Conservation (phyloP, 768 basidiomycete genomes). For the Sarcomyxa edulis region DNA sequence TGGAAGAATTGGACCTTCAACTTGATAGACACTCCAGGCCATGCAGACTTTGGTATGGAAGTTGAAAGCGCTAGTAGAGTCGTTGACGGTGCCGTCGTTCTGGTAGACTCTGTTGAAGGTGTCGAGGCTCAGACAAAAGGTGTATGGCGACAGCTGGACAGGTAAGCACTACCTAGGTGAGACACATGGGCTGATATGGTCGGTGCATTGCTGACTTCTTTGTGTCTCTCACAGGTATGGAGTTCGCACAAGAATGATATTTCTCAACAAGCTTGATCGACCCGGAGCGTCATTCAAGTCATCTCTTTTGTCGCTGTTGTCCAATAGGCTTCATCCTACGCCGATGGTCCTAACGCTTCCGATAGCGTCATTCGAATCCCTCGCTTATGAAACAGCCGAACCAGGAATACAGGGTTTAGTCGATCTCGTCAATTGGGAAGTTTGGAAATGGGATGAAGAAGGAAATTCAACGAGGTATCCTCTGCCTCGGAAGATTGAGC, state of each 20-base stretch:
- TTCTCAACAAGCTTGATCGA: conserved; percentile 86
- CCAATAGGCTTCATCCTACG: conserved; percentile 70
- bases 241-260: conserved; percentile 74
- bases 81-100: conserved; percentile 82
- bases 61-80: conserved; percentile 91
- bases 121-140: conserved; percentile 89
- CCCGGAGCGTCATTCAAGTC: conserved; percentile 76
- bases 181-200: conserved; percentile 8
- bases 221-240: conserved; percentile 48
- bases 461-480: conserved; percentile 36
- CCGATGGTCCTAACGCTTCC: conserved; percentile 70
- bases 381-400: conserved; percentile 65
- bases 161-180: conserved; percentile 45
- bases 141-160: conserved; percentile 83
- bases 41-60: conserved; percentile 97
- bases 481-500: conserved; percentile 48
- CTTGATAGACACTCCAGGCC: conserved; percentile 86
- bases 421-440: conserved; percentile 78
- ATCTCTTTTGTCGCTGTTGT: conserved; percentile 66
- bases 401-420: conserved; percentile 83
- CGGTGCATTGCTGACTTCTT: conserved; percentile 4
- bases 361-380: conserved; percentile 67
- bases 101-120: conserved; percentile 88
- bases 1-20: conserved; percentile 87
- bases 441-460: conserved; percentile 68